phyloP scores from a whole-genome alignment of 2,329 filamentous ascomycete genomes.

The Fusarium agapanthi region DNA sequence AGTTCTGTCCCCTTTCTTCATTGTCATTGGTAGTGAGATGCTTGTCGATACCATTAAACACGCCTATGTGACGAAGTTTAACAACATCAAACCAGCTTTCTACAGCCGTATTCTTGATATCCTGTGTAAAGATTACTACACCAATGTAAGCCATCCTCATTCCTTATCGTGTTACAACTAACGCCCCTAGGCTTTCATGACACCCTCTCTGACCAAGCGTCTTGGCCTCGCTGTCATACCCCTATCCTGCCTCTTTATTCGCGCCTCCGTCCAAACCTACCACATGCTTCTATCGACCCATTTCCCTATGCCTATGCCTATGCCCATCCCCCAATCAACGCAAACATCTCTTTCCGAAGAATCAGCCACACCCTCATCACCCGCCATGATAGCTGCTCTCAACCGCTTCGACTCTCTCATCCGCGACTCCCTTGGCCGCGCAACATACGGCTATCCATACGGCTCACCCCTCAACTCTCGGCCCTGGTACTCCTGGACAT shows the following conservation, averaged over 20 bases:
- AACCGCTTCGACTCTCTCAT: constrained; percentile 81
- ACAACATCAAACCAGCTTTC: constrained; percentile 91
- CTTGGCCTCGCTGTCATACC: constrained; percentile 92
- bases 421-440: constrained; percentile 78
- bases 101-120: constrained; percentile 93
- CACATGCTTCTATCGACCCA: constrained; percentile 96
- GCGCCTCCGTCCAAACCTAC: constrained; percentile 93
- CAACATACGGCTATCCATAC: constrained; percentile 70
- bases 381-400: constrained; percentile 78
- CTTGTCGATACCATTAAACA: constrained; percentile 97
- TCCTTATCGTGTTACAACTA: constrained; percentile 12
- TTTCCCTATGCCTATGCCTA: constrained; percentile 78
- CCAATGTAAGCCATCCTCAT: constrained; percentile 69
- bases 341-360: constrained; percentile 73
- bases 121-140: constrained; percentile 97
- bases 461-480: constrained; percentile 50
- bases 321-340: constrained; percentile 69
- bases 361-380: constrained; percentile 70
- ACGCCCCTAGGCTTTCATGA: constrained; percentile 76
- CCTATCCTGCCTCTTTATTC: constrained; percentile 92
- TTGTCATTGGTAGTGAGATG: constrained; percentile 96
- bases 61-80: constrained; percentile 98
- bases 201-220: constrained; percentile 88
- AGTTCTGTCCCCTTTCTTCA: constrained; percentile 89
- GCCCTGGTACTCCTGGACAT: constrained; percentile 65